phyloP scores from a whole-genome alignment of 345 rosid genomes.

The Rhodomyrtus tomentosa region DNA sequence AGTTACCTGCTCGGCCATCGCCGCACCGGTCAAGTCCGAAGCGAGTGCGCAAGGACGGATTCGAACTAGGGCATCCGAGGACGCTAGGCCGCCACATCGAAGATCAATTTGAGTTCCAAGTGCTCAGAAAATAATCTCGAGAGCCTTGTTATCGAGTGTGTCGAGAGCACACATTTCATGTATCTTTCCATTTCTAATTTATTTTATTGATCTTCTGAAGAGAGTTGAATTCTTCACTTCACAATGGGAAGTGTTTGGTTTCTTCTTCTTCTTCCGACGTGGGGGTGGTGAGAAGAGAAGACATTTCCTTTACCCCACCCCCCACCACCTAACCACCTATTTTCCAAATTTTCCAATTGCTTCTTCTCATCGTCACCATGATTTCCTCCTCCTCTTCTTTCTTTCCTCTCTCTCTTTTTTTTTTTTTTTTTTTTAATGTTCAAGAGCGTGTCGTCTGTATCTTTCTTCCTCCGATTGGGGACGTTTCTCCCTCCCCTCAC shows the following conservation, averaged over 20 bases:
- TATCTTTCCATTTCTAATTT: not conserved
- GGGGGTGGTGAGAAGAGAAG: not conserved
- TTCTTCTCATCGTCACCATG: not conserved
- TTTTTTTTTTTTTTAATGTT: not conserved
- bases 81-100: too few relatives aligned
- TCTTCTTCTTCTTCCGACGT: not conserved
- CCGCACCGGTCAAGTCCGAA: not conserved
- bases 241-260: not conserved
- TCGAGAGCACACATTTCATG: not conserved
- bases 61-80: too few relatives aligned
- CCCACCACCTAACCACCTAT: not conserved
- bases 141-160: not conserved
- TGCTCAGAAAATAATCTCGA: rapidly evolving
- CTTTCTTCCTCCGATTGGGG: not conserved
- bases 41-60: not conserved
- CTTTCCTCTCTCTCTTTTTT: too few relatives aligned
- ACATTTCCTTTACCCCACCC: not conserved
- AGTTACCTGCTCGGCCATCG: not conserved
- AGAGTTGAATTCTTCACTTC: not conserved
- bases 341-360: not conserved
- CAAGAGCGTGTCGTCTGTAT: not conserved
- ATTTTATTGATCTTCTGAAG: not conserved
- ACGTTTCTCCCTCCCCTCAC: not conserved
- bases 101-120: not conserved
- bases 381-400: too few relatives aligned